phyloP scores from a whole-genome alignment of 2,329 filamentous ascomycete genomes.

The Exophiala oligosperma region DNA sequence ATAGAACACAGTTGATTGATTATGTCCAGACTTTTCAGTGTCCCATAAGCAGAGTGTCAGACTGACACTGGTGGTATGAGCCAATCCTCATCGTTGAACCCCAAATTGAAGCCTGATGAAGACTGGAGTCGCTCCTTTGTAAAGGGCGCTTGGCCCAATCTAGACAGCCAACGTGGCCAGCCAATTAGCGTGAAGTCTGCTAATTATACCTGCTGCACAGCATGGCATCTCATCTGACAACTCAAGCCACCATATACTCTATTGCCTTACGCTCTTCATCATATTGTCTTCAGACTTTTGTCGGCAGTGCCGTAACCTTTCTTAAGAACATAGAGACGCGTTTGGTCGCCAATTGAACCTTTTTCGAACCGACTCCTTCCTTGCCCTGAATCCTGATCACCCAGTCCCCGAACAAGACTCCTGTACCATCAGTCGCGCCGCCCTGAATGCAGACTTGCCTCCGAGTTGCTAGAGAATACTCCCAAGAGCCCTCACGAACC shows the following conservation, averaged over 20 bases:
- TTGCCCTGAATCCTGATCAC: not conserved
- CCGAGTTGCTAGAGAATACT: not conserved
- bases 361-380: conserved; percentile 3
- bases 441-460: not conserved
- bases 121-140: too few relatives aligned
- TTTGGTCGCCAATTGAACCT: conserved; percentile 11
- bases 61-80: too few relatives aligned
- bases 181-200: not conserved
- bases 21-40: too few relatives aligned
- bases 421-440: conserved; percentile 5
- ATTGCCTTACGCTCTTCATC: conserved; percentile 12
- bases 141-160: too few relatives aligned
- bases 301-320: conserved; percentile 13
- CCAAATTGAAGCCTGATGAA: too few relatives aligned
- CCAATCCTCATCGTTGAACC: too few relatives aligned
- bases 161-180: not conserved
- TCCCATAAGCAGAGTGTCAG: too few relatives aligned
- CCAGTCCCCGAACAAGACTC: conserved; percentile 3
- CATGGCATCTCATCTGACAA: conserved; percentile 11
- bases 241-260: conserved; percentile 14
- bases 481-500: not conserved
- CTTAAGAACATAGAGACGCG: conserved; percentile 10
- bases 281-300: conserved; percentile 6
- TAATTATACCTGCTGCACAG: conserved; percentile 1
- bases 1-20: too few relatives aligned